Percentiles rank a stretch among this genome's conserved stretches.
Conservation (phyloP, 2,329 filamentous ascomycete genomes). For the Colletotrichum orchidophilum region DNA sequence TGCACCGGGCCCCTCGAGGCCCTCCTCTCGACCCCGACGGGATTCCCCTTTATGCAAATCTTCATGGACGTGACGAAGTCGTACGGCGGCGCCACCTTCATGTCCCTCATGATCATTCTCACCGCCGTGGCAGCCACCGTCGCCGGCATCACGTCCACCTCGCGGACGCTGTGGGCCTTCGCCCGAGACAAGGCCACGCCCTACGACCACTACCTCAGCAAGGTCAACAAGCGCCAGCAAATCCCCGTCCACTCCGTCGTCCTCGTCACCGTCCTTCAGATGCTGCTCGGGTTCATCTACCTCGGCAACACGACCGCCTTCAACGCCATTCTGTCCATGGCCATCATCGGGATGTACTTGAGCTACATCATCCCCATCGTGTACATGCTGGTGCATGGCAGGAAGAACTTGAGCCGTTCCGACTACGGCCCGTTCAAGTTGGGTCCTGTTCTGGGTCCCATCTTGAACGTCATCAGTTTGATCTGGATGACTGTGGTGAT, state of each 20-base stretch:
- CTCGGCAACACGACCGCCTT: constrained; percentile 53
- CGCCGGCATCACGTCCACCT: constrained; percentile 47
- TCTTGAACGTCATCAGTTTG: constrained; percentile 51
- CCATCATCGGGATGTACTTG: constrained; percentile 53
- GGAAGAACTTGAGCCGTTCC: constrained; percentile 34
- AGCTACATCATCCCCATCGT: constrained; percentile 53
- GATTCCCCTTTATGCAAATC: constrained; percentile 55
- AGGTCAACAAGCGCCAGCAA: constrained; percentile 42
- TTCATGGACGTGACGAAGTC: constrained; percentile 44
- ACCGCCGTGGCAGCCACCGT: constrained; percentile 43
- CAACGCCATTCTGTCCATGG: constrained; percentile 52
- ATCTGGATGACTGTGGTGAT: constrained; percentile 55
- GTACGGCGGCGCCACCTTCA: constrained; percentile 37
- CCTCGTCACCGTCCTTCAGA: constrained; percentile 39
- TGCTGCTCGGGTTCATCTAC: constrained; percentile 49
- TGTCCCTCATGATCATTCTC: constrained; percentile 41
- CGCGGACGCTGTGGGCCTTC: constrained; percentile 50
- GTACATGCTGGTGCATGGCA: constrained; percentile 48
- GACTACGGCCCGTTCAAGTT: constrained; percentile 42
- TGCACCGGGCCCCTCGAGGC: constrained; percentile 49
- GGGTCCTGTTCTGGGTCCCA: constrained; percentile 42
- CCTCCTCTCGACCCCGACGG: constrained; percentile 50
- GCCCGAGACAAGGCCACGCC: constrained; percentile 49
- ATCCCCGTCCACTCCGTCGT: constrained; percentile 45
- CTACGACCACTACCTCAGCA: constrained; percentile 46